These are phyloP conservation scores for Hortiboletus flavorubellus DNA, from an alignment of 768 basidiomycete species.

Conservation along the genomic window DNA sequence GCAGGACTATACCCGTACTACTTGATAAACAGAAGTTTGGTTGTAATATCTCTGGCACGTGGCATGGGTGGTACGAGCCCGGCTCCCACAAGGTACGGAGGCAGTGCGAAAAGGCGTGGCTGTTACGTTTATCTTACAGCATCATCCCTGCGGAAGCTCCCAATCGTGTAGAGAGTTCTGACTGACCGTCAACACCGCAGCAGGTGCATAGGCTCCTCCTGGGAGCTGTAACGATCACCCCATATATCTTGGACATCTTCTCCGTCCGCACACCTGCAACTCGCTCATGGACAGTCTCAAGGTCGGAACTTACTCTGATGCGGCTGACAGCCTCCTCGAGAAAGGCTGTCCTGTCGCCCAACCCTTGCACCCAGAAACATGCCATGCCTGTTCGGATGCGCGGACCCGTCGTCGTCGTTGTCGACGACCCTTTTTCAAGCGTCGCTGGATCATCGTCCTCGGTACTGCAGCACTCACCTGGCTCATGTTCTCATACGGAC, in stretches of 20 bases:
- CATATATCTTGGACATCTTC: neutral
- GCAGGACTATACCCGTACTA: too few species aligned
- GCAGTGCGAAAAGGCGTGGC: too few species aligned
- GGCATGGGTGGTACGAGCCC: too few species aligned
- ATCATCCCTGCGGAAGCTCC: too few species aligned
- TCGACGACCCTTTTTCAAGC: constrained; percentile 9
- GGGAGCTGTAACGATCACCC: neutral
- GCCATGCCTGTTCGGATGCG: neutral
- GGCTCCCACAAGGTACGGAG: too few species aligned
- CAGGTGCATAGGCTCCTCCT: neutral
- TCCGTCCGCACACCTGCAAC: too few species aligned
- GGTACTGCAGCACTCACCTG: constrained; percentile 10
- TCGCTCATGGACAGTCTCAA: constrained; percentile 16
- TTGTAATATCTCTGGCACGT: too few species aligned
- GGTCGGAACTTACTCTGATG: constrained; percentile 2
- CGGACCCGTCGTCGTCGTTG: neutral
- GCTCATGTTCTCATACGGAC: constrained; percentile 9
- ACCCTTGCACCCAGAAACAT: neutral
- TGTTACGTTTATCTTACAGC: too few species aligned
- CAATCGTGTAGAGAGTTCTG: too few species aligned
- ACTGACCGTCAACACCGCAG: neutral
- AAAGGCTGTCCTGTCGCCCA: constrained; percentile 13
- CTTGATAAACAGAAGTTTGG: too few species aligned
- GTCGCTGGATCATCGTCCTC: constrained; percentile 5
- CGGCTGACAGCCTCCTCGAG: constrained; percentile 14